Conservation (phyloP, 441 rosid species). For the Capsella rubella region DNA sequence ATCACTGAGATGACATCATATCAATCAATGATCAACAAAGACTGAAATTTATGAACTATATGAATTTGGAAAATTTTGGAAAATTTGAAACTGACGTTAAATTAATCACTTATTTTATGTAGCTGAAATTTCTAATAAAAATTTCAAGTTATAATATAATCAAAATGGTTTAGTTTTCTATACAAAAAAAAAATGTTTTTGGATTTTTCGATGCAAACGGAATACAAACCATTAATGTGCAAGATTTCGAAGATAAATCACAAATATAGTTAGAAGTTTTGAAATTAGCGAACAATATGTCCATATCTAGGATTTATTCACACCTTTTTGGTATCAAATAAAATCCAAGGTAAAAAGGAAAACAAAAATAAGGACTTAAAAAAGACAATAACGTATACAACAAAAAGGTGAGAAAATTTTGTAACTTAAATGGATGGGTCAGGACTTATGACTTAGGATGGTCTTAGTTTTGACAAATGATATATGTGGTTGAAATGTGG, state of each 20-base stretch:
- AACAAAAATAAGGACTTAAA: not conserved
- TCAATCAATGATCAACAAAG: not conserved
- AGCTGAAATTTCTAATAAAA: not conserved
- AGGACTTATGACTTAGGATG: too few species aligned
- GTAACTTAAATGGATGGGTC: not conserved
- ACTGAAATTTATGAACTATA: not conserved
- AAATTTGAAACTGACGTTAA: not conserved
- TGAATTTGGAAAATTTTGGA: too few species aligned
- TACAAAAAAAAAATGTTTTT: not conserved
- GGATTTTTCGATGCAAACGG: not conserved
- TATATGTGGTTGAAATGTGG: not conserved
- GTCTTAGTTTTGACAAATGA: not conserved
- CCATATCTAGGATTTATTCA: not conserved
- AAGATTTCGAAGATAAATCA: not conserved
- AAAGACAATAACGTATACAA: not conserved
- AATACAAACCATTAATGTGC: not conserved
- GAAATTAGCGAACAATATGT: not conserved
- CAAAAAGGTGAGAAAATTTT: not conserved
- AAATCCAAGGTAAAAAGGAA: not conserved
- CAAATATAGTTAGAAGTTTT: too few species aligned
- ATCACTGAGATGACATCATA: too few species aligned
- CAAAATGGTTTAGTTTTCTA: not conserved
- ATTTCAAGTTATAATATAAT: not conserved
- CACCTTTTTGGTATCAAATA: not conserved
- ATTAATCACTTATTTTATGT: not conserved